Percentiles rank a stretch among this genome's conserved stretches.
Evolutionary conservation across 805 yeast species (phyloP).

Genomic region (Kockiozyma suomiensis): DNA sequence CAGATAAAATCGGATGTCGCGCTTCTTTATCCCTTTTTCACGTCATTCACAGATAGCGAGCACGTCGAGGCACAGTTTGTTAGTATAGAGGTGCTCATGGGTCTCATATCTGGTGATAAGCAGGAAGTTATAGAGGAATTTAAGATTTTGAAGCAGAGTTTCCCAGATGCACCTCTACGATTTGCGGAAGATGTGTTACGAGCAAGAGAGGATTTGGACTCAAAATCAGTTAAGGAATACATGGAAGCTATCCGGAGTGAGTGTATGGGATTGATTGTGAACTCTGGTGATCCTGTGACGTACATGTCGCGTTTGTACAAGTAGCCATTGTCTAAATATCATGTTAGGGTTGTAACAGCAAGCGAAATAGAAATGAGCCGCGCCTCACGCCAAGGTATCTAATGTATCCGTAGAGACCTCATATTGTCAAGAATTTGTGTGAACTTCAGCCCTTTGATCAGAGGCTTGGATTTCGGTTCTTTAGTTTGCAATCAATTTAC

Average conservation of each 20-base stretch:
- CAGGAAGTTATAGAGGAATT: conserved; percentile 50
- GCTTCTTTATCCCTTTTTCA: conserved; percentile 56
- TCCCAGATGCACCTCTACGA: conserved; percentile 76
- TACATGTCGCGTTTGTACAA: conserved; percentile 20
- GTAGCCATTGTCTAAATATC: neutral
- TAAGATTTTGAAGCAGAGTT: conserved; percentile 62
- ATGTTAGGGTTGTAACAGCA: neutral
- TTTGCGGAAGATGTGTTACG: conserved; percentile 66
- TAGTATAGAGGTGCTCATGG: conserved; percentile 64
- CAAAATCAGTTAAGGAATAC: conserved; percentile 39
- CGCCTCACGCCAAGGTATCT: too few species aligned
- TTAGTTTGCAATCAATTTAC: too few species aligned
- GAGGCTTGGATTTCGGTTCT: too few species aligned
- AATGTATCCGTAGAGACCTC: too few species aligned
- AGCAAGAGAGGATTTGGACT: conserved; percentile 45
- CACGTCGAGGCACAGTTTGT: conserved; percentile 54
- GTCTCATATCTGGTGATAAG: conserved; percentile 50
- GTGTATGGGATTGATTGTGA: conserved; percentile 8
- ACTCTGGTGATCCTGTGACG: conserved; percentile 9
- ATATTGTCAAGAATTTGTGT: too few species aligned
- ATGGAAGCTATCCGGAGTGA: conserved; percentile 37
- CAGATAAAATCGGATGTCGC: conserved; percentile 65
- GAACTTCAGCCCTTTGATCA: too few species aligned
- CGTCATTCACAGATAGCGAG: conserved; percentile 48
- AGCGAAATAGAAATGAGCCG: too few species aligned